phyloP scores from a whole-genome alignment of 2,329 filamentous ascomycete genomes.

The Thermothelomyces thermophilus region DNA sequence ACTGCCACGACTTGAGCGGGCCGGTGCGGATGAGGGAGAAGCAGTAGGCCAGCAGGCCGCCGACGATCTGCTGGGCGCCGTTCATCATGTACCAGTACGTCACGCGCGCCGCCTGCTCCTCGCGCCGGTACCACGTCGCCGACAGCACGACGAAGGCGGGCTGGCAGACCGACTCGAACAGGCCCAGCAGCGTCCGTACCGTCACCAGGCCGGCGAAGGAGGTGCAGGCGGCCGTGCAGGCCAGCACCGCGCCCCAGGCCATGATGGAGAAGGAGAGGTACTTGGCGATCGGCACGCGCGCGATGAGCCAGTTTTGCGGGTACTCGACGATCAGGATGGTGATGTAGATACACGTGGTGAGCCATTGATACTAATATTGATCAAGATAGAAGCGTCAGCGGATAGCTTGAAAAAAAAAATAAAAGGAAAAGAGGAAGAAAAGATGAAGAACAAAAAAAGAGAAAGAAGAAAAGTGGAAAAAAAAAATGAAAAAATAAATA shows the following conservation, averaged over 20 bases:
- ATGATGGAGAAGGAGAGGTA: constrained; percentile 59
- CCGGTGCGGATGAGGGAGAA: constrained; percentile 46
- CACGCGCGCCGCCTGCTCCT: constrained; percentile 60
- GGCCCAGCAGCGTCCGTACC: constrained; percentile 60
- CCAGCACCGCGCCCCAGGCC: constrained; percentile 55
- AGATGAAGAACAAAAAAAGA: too few species aligned
- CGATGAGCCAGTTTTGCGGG: constrained; percentile 52
- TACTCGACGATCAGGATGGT: constrained; percentile 65
- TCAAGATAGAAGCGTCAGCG: background rate
- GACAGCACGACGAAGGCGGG: constrained; percentile 62
- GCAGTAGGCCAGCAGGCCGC: constrained; percentile 63
- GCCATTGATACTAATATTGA: constrained; percentile 56
- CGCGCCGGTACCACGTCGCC: constrained; percentile 63
- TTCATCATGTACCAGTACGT: constrained; percentile 78
- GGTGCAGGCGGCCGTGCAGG: constrained; percentile 53
- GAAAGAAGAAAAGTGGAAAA: background rate
- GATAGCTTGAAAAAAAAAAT: background rate
- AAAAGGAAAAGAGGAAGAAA: background rate
- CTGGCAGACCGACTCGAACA: constrained; percentile 65
- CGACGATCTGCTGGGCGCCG: constrained; percentile 61
- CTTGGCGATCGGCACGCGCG: constrained; percentile 59
- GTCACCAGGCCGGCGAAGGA: constrained; percentile 54
- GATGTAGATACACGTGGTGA: constrained; percentile 69
- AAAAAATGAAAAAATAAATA: background rate
- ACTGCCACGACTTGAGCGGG: constrained; percentile 59